Evolutionary conservation across 805 yeast species (phyloP), one percentile per base, ranked within the genome.

Genomic region (Priceomyces medius): DNA sequence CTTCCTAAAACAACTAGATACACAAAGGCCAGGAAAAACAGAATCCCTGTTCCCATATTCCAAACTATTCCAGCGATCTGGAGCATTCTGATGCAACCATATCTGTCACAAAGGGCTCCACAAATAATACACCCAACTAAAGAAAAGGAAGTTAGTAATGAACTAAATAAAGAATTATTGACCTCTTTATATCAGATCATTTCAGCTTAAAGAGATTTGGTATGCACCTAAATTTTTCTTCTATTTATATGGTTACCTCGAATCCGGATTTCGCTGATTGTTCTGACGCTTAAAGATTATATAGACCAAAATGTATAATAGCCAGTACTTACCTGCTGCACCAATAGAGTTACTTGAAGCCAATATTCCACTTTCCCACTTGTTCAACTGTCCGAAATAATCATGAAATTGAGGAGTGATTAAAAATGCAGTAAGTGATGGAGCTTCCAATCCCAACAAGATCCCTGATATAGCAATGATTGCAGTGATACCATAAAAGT

Each of bases 371-470:
- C 50, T 51, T 38, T 63, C 67, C 42, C 59, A 40, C 6, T 41
- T 44, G 1, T 56, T 33, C 3, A 53, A 41, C 5, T 33, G 35
- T 9, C 59, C 61, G 41, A 51, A 64, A 31, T 48, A 54, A 1
- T 38, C 45, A 12, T 38, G 40, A 28, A 62, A 57, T 17, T 41
- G 55, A n/a, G 7, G 56, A 40, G 33, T 59, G 85, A 85, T 10
- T 66, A 63, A 2, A 20, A 35, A 83, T 1, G 85, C 81, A 7
- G 26, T 23, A 10, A 23, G 26, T 1, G 66, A 52, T 4, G 63
- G 46, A 9, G 58, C 45, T 40, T 64, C 70, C 40, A 61, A 50
- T 1, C 64, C 66, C 13, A 58, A 28, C 34, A 60, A 39, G n/a
- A 62, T 26, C 9, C 65, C 66, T 1, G 58, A 52, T 6, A 59